Evolutionary conservation across 2,329 filamentous ascomycete species (phyloP).

Genomic region (Zymoseptoria brevis): DNA sequence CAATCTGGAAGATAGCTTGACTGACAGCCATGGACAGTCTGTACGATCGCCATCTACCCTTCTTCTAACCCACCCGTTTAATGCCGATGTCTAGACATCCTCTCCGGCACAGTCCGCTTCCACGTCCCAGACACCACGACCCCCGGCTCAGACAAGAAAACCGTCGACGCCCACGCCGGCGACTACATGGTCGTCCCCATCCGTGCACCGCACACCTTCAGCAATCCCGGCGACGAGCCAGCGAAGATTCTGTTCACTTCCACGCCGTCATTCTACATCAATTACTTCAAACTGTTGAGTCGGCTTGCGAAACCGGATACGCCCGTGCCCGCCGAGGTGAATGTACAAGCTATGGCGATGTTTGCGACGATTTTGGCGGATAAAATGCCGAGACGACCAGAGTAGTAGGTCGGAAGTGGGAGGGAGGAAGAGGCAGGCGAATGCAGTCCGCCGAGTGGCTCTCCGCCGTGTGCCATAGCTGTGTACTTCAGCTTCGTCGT

Average conservation of each 20-base stretch:
- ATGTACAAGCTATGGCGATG: conserved; percentile 42
- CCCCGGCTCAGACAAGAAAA: conserved; percentile 28
- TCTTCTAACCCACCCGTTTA: neutral
- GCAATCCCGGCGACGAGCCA: conserved; percentile 47
- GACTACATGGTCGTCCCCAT: conserved; percentile 51
- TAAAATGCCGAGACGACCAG: conserved; percentile 30
- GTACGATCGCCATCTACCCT: neutral
- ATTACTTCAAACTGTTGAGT: conserved; percentile 49
- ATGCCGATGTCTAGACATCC: conserved; percentile 38
- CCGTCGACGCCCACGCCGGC: conserved; percentile 43
- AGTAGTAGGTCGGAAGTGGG: conserved; percentile 12
- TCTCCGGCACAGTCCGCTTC: conserved; percentile 45
- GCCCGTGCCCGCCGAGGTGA: conserved; percentile 42
- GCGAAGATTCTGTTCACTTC: conserved; percentile 51
- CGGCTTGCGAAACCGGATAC: conserved; percentile 39
- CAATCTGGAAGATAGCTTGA: neutral
- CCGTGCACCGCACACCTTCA: conserved; percentile 49
- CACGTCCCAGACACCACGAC: conserved; percentile 34
- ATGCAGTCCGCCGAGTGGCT: conserved; percentile 24
- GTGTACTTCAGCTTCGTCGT: no score
- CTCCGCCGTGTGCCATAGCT: no score
- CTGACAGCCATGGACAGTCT: neutral
- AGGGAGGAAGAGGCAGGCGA: conserved; percentile 15
- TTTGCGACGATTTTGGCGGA: conserved; percentile 44
- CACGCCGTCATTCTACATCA: conserved; percentile 50